Evolutionary conservation across 257 asterid genomes (phyloP).

Genomic region (Solanum corneliomulleri): DNA sequence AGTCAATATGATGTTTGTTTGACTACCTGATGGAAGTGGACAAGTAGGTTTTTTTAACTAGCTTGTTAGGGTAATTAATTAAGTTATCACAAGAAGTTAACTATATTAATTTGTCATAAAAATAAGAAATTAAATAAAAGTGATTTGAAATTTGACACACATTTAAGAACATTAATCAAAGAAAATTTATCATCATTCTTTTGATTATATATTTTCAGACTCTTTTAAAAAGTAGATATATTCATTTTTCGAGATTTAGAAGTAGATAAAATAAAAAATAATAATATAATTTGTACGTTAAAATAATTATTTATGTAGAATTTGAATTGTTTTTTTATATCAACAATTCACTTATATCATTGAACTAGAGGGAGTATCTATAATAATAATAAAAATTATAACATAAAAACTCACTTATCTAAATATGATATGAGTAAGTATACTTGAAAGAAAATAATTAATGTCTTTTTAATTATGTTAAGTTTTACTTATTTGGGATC

Average conservation of each 20-base stretch:
- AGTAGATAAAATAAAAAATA: neutral
- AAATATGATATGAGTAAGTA: neutral
- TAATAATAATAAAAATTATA: no score
- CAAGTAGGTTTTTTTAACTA: neutral
- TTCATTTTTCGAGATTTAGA: neutral
- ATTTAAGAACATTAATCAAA: no score
- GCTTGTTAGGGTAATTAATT: neutral
- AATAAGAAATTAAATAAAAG: neutral
- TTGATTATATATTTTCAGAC: no score
- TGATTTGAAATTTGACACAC: neutral
- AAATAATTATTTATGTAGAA: no score
- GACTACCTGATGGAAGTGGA: neutral
- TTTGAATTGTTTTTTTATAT: no score
- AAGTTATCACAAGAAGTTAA: neutral
- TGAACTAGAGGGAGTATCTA: neutral
- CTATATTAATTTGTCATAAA: neutral
- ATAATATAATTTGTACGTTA: no score
- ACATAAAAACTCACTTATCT: neutral
- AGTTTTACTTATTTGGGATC: neutral
- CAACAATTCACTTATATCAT: no score
- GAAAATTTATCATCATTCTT: no score
- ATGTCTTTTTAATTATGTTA: no score
- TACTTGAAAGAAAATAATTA: neutral
- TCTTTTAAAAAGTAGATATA: neutral
- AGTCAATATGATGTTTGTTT: neutral